Evolutionary conservation across 2,329 filamentous ascomycete species (phyloP), one percentile per base, ranked within the genome.

Genomic region (Chaetothyriales sp.): DNA sequence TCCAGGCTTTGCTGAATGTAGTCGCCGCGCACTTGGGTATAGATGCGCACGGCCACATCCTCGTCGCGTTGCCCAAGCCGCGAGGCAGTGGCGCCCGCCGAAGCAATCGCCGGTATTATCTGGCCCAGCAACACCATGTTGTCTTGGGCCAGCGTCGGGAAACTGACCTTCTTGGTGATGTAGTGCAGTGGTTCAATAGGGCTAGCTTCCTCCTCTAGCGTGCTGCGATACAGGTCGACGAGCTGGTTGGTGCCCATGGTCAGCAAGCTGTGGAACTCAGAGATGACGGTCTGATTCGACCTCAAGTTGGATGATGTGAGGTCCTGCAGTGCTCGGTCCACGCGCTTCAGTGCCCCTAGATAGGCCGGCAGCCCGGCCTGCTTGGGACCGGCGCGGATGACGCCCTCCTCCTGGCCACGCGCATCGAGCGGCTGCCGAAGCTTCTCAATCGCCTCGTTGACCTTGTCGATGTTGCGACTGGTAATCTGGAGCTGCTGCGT

Each of bases 341-440:
- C 80, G 44, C 92, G 84, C 69, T 94, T 92, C 60, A 97, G 80
- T 5, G 90, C 95, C 46, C 82, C 82, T 48, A 98, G 79, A 68
- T 95, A 98, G 61, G 86, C 86, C 40, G 81, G 77, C 52, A 98
- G 72, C 43, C 89, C 89, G 29, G 82, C 82, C 67, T 84, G 85
- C 60, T 88, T 83, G 1, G 89, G 89, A n/a, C 88, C 89, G 58
- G 82, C 80, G 50, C 88, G 82, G 63, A 98, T 89, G 57, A 95
- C 89, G 51, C 83, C 82, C 68, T 98, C 92, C 67, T 98, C 92
- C 56, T 86, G 82, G 60, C 85, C 88, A 64, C 92, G 90, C 65
- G 89, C 88, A 66, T 97, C 89, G 55, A 89, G 81, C n/a, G 92
- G 90, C 63, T 94, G 85, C 60, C 87, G 83, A 43, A 97, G 77